A percentile compares a stretch with the other conserved stretches of the same genome.
These are phyloP conservation scores for Syncephalastrum monosporum DNA, from an alignment of 371 early-diverging fungal genomes.

Conservation along the genomic window DNA sequence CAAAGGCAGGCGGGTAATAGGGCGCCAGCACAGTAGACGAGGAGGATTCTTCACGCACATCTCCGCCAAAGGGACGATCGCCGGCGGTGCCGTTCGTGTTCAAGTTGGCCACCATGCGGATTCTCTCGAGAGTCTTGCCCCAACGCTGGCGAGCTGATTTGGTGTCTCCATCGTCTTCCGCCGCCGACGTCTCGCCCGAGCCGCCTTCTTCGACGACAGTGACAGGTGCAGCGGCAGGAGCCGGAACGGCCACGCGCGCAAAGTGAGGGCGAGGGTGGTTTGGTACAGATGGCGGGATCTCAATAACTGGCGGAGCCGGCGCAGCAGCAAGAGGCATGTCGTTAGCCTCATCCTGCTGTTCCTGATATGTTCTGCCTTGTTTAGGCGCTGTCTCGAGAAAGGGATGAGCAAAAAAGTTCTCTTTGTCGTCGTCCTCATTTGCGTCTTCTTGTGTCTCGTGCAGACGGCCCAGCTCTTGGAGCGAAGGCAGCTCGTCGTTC, in stretches of 20 bases:
- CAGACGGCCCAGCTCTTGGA: too few relatives aligned
- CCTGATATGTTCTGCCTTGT: background rate
- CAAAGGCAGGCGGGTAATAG: conserved; percentile 41
- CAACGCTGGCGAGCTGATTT: conserved; percentile 33
- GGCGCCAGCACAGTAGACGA: conserved; percentile 23
- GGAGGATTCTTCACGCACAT: background rate
- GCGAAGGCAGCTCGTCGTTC: too few relatives aligned
- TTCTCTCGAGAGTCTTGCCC: conserved; percentile 46
- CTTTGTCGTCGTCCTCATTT: conserved; percentile 3
- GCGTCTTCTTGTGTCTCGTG: background rate
- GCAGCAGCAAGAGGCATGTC: conserved; percentile 17
- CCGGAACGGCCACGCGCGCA: background rate
- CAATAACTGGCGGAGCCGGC: too few relatives aligned
- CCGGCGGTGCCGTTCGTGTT: conserved; percentile 15
- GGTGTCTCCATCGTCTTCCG: background rate
- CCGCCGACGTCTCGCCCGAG: background rate
- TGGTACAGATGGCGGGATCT: background rate
- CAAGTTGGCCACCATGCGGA: conserved; percentile 41
- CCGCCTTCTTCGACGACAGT: background rate
- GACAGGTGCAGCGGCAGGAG: background rate
- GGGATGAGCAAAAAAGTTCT: conserved; percentile 39
- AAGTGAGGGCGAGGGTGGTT: conserved; percentile 2
- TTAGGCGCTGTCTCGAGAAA: conserved; percentile 10
- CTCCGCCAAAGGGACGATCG: conserved; percentile 9
- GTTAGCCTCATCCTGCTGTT: conserved; percentile 3